A percentile compares a stretch with the other conserved stretches of the same genome.
Conservation (phyloP, 2,329 filamentous ascomycete genomes). For the Alternaria conjuncta region DNA sequence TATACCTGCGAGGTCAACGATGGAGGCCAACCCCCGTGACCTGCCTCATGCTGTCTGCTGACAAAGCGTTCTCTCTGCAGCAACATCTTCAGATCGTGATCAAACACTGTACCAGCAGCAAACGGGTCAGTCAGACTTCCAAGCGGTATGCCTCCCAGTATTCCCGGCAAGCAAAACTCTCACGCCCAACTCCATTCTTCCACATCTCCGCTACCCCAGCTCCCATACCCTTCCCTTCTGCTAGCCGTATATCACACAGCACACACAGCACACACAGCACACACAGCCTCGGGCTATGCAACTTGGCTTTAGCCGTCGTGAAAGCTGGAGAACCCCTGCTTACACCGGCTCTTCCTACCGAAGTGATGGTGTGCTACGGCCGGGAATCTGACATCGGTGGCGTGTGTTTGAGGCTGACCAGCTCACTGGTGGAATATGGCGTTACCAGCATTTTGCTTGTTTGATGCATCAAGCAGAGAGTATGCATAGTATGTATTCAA, state of each 20-base stretch:
- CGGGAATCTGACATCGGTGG: conserved; percentile 2
- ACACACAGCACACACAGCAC: neutral
- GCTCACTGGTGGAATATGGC: conserved; percentile 18
- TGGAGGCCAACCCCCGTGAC: neutral
- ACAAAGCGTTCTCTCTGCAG: neutral
- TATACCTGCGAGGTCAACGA: neutral
- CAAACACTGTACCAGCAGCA: neutral
- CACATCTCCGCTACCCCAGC: neutral
- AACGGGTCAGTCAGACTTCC: neutral
- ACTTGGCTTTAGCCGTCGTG: conserved; percentile 3
- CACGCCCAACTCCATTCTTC: neutral
- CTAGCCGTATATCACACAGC: neutral
- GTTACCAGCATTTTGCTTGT: neutral
- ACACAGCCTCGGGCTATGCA: neutral
- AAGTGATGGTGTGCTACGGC: neutral
- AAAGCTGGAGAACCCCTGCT: conserved; percentile 8
- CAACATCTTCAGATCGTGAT: neutral
- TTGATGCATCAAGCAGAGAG: neutral
- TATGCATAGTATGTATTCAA: neutral
- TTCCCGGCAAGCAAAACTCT: neutral
- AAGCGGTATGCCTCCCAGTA: neutral
- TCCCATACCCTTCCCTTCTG: neutral
- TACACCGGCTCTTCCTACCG: neutral
- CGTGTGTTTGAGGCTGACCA: conserved; percentile 10
- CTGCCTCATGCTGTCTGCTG: neutral